These are phyloP conservation scores for Francoa sonchifolia DNA, from an alignment of 441 rosid genomes.

Conservation along the genomic window DNA sequence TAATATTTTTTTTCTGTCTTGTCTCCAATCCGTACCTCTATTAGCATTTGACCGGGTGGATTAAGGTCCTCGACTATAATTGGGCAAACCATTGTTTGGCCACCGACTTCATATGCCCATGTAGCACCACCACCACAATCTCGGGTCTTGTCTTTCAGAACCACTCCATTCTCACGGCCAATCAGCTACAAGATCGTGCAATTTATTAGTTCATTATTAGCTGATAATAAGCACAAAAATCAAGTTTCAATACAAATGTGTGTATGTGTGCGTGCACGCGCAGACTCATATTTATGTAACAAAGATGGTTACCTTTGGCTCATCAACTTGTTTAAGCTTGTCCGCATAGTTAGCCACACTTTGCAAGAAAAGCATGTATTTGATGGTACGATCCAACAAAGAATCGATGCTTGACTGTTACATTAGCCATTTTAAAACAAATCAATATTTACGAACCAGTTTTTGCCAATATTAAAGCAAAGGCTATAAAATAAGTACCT, in stretches of 20 bases:
- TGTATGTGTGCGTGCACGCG: background rate
- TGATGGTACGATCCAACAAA: constrained; percentile 67
- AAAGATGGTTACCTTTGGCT: constrained; percentile 66
- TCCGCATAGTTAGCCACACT: constrained; percentile 62
- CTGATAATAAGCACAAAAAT: too few species aligned
- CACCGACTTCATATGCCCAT: constrained; percentile 84
- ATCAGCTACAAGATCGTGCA: constrained; percentile 27
- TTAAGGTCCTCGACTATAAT: constrained; percentile 70
- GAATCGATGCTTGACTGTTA: constrained; percentile 78
- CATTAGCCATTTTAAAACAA: constrained; percentile 11
- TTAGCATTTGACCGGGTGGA: constrained; percentile 64
- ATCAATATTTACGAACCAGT: constrained; percentile 10
- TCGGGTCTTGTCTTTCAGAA: constrained; percentile 21
- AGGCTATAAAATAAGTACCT: constrained; percentile 35
- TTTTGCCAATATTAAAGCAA: constrained; percentile 9
- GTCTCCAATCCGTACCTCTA: constrained; percentile 40
- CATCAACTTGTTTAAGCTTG: constrained; percentile 49
- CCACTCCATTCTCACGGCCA: constrained; percentile 24
- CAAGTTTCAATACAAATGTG: too few species aligned
- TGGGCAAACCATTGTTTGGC: constrained; percentile 51
- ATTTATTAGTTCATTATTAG: constrained; percentile 7
- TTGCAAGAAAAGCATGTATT: constrained; percentile 86
- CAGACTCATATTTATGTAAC: constrained; percentile 1
- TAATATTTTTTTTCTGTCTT: background rate
- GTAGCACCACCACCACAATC: constrained; percentile 29